Conservation (phyloP, 306 rosid genomes). For the Biancaea sappan region DNA sequence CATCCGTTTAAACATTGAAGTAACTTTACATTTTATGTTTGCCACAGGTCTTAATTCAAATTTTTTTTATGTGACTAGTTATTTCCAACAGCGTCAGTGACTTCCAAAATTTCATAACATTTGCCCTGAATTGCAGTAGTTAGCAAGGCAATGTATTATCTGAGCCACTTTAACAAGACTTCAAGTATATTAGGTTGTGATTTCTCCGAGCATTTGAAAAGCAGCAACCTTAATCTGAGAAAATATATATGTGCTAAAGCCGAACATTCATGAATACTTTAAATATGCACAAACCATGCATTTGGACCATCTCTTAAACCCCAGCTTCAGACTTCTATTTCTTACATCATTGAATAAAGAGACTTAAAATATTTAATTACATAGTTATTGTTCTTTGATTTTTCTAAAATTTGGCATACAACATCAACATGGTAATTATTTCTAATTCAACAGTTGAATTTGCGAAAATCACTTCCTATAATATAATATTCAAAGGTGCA, state of each 20-base stretch:
- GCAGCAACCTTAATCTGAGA: background rate
- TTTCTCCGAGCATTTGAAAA: slow-evolving; percentile 24
- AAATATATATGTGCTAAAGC: background rate
- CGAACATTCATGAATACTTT: slow-evolving; percentile 12
- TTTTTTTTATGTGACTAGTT: slow-evolving; percentile 4
- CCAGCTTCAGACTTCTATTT: slow-evolving; percentile 3
- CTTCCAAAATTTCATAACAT: background rate
- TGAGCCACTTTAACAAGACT: slow-evolving; percentile 18
- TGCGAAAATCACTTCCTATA: too few species aligned
- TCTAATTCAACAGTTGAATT: too few species aligned
- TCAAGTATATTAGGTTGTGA: background rate
- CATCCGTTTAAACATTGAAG: background rate
- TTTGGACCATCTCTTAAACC: slow-evolving; percentile 4
- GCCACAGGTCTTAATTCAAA: slow-evolving; percentile 4
- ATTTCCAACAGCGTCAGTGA: background rate
- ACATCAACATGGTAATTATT: too few species aligned
- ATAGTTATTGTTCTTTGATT: too few species aligned
- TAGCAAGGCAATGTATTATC: background rate
- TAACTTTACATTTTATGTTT: slow-evolving; percentile 8
- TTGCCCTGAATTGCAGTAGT: background rate
- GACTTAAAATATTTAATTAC: too few species aligned
- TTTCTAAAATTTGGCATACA: too few species aligned
- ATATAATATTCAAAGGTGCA: too few species aligned
- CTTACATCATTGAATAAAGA: too few species aligned
- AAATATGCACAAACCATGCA: slow-evolving; percentile 11